phyloP scores from a whole-genome alignment of 805 yeast genomes.

The Wickerhamomyces chaumierensis region DNA sequence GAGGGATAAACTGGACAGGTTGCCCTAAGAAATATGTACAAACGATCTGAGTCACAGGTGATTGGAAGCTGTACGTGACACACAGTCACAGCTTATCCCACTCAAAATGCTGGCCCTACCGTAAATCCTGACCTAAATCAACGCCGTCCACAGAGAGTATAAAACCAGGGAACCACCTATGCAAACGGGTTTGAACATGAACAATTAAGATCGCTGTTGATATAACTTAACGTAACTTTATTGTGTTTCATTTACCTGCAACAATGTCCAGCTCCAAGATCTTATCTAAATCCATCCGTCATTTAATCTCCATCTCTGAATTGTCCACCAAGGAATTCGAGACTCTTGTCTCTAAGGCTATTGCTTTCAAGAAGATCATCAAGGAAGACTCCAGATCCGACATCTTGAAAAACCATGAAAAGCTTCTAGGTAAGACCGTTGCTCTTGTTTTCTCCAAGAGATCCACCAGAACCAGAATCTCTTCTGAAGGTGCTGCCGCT shows the following conservation, averaged over 20 bases:
- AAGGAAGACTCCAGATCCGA: slow-evolving; percentile 36
- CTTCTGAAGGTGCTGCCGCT: slow-evolving; percentile 88
- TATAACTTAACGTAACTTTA: neutral
- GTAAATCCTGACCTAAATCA: no score
- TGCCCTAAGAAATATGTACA: no score
- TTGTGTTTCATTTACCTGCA: neutral
- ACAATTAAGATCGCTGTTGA: neutral
- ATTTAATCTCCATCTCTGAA: slow-evolving; percentile 74
- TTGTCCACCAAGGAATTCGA: slow-evolving; percentile 62
- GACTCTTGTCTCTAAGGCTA: slow-evolving; percentile 64
- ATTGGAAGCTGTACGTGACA: no score
- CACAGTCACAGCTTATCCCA: no score
- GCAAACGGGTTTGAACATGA: neutral
- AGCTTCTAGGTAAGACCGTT: slow-evolving; percentile 69
- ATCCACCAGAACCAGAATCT: slow-evolving; percentile 90
- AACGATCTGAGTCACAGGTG: no score
- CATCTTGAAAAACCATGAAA: slow-evolving; percentile 27
- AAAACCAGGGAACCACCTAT: neutral
- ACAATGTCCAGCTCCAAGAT: slow-evolving; percentile 11
- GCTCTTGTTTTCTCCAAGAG: slow-evolving; percentile 83
- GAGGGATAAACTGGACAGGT: no score
- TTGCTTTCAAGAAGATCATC: slow-evolving; percentile 50
- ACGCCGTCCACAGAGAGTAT: neutral
- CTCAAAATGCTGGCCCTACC: no score
- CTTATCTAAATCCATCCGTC: slow-evolving; percentile 32